Evolutionary conservation across 129 eudicot species (phyloP).

Genomic region (Daucus carota): DH1_v3.0 NC_030384.2:32185501-32186000

Average conservation of each 20-base stretch:
- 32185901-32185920: background rate
- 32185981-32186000: background rate
- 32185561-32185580: constrained; percentile 58
- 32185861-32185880: background rate
- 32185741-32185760: background rate
- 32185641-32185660: constrained; percentile 44
- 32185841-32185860: background rate
- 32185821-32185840: background rate
- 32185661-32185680: constrained; percentile 62
- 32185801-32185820: background rate
- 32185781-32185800: background rate
- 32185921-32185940: background rate
- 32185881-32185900: background rate
- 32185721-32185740: background rate
- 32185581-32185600: constrained; percentile 47
- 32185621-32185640: constrained; percentile 51
- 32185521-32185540: constrained; percentile 66
- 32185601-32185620: constrained; percentile 66
- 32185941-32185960: background rate
- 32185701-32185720: constrained; percentile 57
- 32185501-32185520: constrained; percentile 43
- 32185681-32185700: constrained; percentile 86
- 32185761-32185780: background rate
- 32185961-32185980: background rate
- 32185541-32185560: constrained; percentile 63